Evolutionary conservation across 208 protist species (phyloP), one percentile per base, ranked within the genome.

Genomic region (Spongospora subterranea): DNA sequence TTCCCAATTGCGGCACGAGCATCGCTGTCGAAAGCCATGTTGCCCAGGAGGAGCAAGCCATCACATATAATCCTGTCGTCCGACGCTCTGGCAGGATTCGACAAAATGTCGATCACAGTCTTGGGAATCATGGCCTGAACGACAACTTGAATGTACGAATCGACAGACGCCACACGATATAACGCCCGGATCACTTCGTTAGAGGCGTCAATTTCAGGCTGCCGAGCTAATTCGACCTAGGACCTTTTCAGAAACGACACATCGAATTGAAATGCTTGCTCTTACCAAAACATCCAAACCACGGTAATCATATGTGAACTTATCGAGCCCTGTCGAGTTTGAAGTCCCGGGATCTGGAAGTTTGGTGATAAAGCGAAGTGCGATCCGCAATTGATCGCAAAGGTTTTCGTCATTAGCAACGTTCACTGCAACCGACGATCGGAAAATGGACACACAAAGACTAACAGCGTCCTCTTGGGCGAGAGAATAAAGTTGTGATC

Each of bases 21-120:
- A 20, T 82, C 17, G 13, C 17, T 6, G n/a, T 82, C 17, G 71
- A 82, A 82, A 6, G 71, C n/a, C 71, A 82, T 20, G n/a, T 82
- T 82, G 17, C 71, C 71, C 71, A 82, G n/a, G 17, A 82, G 71
- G 6, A 82, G n/a, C 17, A 82, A n/a, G n/a, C 71, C 71, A n/a
- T 82, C 71, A n/a, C 40, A 60, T 29, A 60, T 6, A 24, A 24
- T 60, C 13, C 50, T 6, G 24, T 60, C 24, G 24, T 60, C 50
- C 6, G 24, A 6, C 6, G 24, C 6, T 29, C 24, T 29, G 6
- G 50, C 6, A 29, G 50, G 50, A 60, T 60, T 60, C 24, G 50
- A 60, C 24, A 82, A 20, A 35, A 82, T 35, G 17, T 82, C 71
- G 71, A 82, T n/a, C 6, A 82, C 71, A 20, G n/a, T 20, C 71